phyloP scores from a whole-genome alignment of 352 stramenopile genomes.

The Phytophthora ohioensis region DNA sequence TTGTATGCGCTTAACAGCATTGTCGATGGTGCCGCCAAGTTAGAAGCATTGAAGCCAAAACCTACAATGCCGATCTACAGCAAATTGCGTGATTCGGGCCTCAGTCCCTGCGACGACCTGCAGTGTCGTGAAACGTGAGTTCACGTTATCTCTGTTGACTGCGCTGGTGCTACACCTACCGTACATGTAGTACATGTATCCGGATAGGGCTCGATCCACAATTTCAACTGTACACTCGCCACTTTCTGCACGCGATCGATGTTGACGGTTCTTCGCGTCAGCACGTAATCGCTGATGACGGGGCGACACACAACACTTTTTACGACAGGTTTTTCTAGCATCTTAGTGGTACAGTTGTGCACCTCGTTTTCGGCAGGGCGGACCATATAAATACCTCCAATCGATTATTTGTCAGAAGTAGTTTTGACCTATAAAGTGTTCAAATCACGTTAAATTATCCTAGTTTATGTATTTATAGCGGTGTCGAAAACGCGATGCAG shows the following conservation, averaged over 20 bases:
- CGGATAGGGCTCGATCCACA: not conserved
- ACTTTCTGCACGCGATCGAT: slow-evolving; percentile 15
- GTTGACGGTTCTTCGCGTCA: slow-evolving; percentile 16
- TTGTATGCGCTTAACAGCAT: not conserved
- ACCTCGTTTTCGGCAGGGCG: too few species aligned
- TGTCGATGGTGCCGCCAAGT: too few species aligned
- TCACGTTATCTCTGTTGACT: slow-evolving; percentile 21
- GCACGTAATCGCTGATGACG: slow-evolving; percentile 23
- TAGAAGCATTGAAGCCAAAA: not conserved
- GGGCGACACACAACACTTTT: not conserved
- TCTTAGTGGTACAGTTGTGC: not conserved
- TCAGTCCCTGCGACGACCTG: not conserved
- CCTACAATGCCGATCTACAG: not conserved
- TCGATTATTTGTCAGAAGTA: too few species aligned
- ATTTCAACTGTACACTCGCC: not conserved
- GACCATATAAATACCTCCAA: too few species aligned
- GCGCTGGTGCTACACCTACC: not conserved
- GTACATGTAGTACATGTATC: not conserved
- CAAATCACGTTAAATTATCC: too few species aligned
- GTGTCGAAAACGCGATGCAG: too few species aligned
- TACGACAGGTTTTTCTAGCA: not conserved
- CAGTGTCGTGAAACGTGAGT: slow-evolving; percentile 8
- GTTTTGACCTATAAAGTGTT: too few species aligned
- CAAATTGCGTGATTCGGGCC: not conserved
- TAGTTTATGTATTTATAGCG: too few species aligned